Evolutionary conservation across 441 rosid genomes (phyloP).

Genomic region (Adansonia grandidieri): DNA sequence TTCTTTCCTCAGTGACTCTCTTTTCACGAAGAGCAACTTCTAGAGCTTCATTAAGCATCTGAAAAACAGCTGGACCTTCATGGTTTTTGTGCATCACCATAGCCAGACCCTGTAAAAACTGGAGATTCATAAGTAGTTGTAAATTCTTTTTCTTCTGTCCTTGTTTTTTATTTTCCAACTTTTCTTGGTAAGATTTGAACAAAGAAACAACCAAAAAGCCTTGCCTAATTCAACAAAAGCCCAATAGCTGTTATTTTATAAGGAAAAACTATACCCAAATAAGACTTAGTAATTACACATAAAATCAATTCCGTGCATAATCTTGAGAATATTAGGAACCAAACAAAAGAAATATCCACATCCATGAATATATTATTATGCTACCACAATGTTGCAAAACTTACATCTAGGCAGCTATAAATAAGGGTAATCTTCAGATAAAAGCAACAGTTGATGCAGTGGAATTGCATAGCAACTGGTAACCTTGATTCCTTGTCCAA

Average conservation of each 20-base stretch:
- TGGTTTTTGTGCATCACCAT: slow-evolving; percentile 86
- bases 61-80: slow-evolving; percentile 78
- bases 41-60: slow-evolving; percentile 75
- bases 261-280: not conserved
- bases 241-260: not conserved
- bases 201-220: not conserved
- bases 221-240: not conserved
- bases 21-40: slow-evolving; percentile 56
- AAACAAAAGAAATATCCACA: not conserved
- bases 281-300: not conserved
- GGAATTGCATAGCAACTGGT: not conserved
- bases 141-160: not conserved
- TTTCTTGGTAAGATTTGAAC: not conserved
- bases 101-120: slow-evolving; percentile 70
- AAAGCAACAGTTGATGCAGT: not conserved
- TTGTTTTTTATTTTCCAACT: not conserved
- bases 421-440: not conserved
- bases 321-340: not conserved
- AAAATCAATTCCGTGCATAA: slow-evolving; percentile 2
- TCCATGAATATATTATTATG: slow-evolving; percentile 13
- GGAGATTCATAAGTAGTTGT: not conserved
- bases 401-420: slow-evolving; percentile 1
- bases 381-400: slow-evolving; percentile 7
- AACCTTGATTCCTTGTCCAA: not conserved
- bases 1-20: slow-evolving; percentile 81